Evolutionary conservation across 352 stramenopile species (phyloP).

Genomic region (Blastocystis sp.): DNA sequence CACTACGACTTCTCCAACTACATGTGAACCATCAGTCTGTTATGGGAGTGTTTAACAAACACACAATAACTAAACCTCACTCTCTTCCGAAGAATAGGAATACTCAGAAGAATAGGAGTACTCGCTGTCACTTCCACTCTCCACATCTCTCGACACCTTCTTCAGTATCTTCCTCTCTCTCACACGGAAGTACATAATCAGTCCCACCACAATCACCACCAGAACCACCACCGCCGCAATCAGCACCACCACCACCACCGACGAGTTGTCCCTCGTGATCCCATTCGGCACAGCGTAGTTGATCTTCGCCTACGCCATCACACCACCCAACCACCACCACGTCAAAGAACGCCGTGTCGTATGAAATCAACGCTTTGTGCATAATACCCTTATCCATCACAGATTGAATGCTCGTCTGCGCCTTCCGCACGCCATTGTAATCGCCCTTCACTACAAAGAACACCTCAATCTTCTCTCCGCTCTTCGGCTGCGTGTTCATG

Average conservation of each 20-base stretch:
- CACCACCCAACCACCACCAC: neutral
- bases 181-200: neutral
- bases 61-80: neutral
- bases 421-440: neutral
- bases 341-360: slow-evolving; percentile 4
- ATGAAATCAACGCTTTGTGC: neutral
- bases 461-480: neutral
- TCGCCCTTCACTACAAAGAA: neutral
- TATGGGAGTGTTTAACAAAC: neutral
- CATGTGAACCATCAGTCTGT: neutral
- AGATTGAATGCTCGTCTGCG: neutral
- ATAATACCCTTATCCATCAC: neutral
- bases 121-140: neutral
- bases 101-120: neutral
- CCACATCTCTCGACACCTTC: neutral
- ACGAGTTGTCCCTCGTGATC: neutral
- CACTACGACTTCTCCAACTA: neutral
- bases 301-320: slow-evolving; percentile 2
- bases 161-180: too few species aligned
- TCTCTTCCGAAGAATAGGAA: neutral
- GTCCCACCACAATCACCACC: neutral
- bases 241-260: neutral
- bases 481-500: neutral
- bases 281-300: neutral
- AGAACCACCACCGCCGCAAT: too few species aligned